phyloP scores from a whole-genome alignment of 2,329 filamentous ascomycete species.

The Alternaria ethzedia region DNA sequence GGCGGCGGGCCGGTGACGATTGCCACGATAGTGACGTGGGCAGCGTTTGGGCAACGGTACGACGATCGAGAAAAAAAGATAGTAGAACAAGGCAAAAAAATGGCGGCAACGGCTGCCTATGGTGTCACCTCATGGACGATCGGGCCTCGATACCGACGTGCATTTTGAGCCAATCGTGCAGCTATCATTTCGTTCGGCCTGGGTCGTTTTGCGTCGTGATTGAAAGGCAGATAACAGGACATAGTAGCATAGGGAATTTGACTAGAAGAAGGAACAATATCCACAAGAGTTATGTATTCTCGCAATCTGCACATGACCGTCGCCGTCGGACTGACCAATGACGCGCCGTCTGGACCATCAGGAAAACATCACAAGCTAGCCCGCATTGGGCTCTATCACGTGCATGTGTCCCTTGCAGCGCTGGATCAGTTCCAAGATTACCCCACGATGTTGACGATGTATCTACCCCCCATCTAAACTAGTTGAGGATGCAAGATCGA shows the following conservation, averaged over 20 bases:
- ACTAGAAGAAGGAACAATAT: background rate
- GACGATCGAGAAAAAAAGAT: background rate
- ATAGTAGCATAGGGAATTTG: background rate
- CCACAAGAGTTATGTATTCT: background rate
- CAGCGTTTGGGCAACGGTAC: constrained; percentile 4
- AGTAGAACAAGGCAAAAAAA: background rate
- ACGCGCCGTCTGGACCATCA: background rate
- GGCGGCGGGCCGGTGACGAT: constrained; percentile 19
- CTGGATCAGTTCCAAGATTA: background rate
- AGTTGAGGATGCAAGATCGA: background rate
- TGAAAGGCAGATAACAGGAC: background rate
- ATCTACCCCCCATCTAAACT: background rate
- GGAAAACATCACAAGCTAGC: background rate
- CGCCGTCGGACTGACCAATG: background rate
- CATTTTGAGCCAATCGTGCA: constrained; percentile 17
- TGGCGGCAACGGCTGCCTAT: constrained; percentile 6
- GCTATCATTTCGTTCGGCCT: constrained; percentile 11
- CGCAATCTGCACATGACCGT: constrained; percentile 1
- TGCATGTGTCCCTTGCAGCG: background rate
- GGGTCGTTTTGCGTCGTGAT: constrained; percentile 10
- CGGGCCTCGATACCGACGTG: constrained; percentile 13
- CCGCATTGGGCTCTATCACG: background rate
- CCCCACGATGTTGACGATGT: background rate
- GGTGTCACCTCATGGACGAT: constrained; percentile 2
- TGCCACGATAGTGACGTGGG: constrained; percentile 22